Percentiles rank a stretch among this genome's conserved stretches.
These are phyloP conservation scores for Chenopodium quinoa DNA, from an alignment of 148 eudicot genomes.

Conservation along the genomic window DNA sequence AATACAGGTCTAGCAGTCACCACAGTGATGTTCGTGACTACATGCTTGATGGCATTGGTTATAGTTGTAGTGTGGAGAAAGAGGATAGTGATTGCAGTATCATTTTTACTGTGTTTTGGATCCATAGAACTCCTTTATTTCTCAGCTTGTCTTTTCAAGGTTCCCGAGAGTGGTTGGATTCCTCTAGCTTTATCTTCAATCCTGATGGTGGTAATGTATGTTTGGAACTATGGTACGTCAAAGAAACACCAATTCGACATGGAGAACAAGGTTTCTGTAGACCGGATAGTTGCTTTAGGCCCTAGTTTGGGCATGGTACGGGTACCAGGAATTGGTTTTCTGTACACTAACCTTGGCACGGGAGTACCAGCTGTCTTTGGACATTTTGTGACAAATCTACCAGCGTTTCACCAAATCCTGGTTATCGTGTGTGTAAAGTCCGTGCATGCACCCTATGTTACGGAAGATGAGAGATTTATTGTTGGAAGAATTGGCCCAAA, in stretches of 20 bases:
- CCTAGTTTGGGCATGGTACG: constrained; percentile 63
- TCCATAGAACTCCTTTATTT: constrained; percentile 59
- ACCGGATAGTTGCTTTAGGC: constrained; percentile 39
- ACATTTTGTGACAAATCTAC: constrained; percentile 66
- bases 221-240: constrained; percentile 65
- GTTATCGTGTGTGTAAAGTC: constrained; percentile 56
- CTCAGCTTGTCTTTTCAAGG: constrained; percentile 57
- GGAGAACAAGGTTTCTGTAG: constrained; percentile 63
- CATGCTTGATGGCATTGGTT: constrained; percentile 62
- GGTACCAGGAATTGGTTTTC: constrained; percentile 65
- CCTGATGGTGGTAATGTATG: constrained; percentile 49
- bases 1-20: constrained; percentile 55
- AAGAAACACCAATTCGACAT: constrained; percentile 58
- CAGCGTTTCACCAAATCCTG: constrained; percentile 64
- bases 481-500: constrained; percentile 50
- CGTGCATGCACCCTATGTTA: constrained; percentile 47
- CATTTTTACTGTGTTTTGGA: constrained; percentile 51
- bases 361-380: constrained; percentile 67
- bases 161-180: constrained; percentile 68
- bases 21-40: constrained; percentile 63
- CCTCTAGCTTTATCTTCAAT: constrained; percentile 49
- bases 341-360: constrained; percentile 50
- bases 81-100: constrained; percentile 25
- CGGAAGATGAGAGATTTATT: constrained; percentile 44
- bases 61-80: constrained; percentile 62